Evolutionary conservation across 257 asterid genomes (phyloP), one percentile per base, ranked within the genome.

Genomic region (Fraxinus cuspidata): DNA sequence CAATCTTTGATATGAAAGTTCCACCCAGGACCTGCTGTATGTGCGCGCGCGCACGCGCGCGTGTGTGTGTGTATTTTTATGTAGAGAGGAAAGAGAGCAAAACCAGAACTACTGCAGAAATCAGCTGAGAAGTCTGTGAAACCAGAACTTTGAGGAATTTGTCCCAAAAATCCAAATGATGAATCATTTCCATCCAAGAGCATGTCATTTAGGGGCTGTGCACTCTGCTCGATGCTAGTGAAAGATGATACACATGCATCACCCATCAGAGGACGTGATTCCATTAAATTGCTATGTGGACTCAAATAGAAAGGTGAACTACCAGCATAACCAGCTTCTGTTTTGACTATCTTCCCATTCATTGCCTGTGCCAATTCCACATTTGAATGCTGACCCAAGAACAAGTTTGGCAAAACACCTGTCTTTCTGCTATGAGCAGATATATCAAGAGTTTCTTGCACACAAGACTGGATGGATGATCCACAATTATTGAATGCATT

Each of bases 181-280:
- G 92, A 76, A 78, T 86, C 65, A 64, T 89, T 96, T 16, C 88
- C 91, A 74, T 91, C 96, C 89, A 88, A 80, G 34, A 91, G 83
- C 53, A 90, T 68, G 75, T 80, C 94, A 40, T 84, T 89, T 53
- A 88, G 71, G 80, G 91, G 90, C 51, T 89, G 92, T 3, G 92
- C 87, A 60, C 85, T 88, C 69, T 95, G 84, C 75, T 87, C 94
- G 12, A 86, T 90, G 76, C 92, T 84, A 75, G 92, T 83, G 82
- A 86, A 90, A 78, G 94, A 86, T 35, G 91, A 74, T 27, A 87
- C 90, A 78, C 94, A 84, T 65, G 91, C 89, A 87, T 90, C 94
- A 42, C 91, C 90, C 85, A 90, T 81, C 81, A 87, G 74, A 60
- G 90, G 82, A 74, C 89, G 90, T 44, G 90, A 83, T 73, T 87